These are phyloP conservation scores for Piromyces sp. DNA, from an alignment of 192 early-diverging fungal species.

Conservation along the genomic window DNA sequence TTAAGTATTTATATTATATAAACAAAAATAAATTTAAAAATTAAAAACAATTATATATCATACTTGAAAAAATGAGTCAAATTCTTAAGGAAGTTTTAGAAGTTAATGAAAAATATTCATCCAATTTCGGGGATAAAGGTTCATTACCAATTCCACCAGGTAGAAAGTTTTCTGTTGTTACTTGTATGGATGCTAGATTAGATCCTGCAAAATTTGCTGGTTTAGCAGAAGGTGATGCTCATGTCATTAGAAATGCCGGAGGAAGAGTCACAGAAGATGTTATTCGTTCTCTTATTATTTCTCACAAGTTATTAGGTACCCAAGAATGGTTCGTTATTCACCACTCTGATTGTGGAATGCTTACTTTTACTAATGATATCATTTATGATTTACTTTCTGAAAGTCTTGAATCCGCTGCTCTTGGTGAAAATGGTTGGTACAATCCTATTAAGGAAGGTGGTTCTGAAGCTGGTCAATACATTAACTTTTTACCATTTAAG, in stretches of 20 bases:
- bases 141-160: constrained; percentile 17
- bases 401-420: not conserved
- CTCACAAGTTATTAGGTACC: constrained; percentile 19
- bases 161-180: constrained; percentile 17
- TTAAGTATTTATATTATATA: too few species aligned
- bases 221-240: constrained; percentile 19
- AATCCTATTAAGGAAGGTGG: not conserved
- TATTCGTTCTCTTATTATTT: constrained; percentile 19
- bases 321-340: constrained; percentile 10
- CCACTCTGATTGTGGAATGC: constrained; percentile 23
- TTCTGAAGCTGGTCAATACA: constrained; percentile 8
- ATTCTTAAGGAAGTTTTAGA: constrained; percentile 8
- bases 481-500: constrained; percentile 16
- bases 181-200: constrained; percentile 23
- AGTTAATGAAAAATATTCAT: constrained; percentile 14
- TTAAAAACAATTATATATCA: too few species aligned
- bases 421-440: constrained; percentile 4
- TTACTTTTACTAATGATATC: constrained; percentile 14
- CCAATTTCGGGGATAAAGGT: constrained; percentile 10
- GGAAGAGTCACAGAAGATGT: constrained; percentile 13
- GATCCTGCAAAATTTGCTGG: constrained; percentile 14
- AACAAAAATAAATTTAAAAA: too few species aligned
- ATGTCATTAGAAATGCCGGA: constrained; percentile 23
- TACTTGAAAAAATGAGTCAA: not conserved
- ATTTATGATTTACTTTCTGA: constrained; percentile 13